Base-by-base conservation (phyloP, 2,329 filamentous ascomycete genomes). In the Rasamsonia emersonii region DNA sequence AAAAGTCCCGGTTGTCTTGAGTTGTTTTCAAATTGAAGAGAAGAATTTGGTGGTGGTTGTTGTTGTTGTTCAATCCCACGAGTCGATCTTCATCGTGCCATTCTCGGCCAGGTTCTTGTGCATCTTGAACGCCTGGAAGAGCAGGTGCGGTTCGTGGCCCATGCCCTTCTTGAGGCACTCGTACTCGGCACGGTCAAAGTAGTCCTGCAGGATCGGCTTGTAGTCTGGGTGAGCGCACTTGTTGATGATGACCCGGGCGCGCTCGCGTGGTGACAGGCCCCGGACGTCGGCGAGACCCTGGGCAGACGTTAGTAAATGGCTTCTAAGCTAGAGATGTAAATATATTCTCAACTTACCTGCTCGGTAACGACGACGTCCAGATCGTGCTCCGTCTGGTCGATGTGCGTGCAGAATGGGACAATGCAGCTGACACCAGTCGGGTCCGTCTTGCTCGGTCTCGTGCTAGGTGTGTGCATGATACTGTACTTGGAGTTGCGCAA, bases 331-430 rank as follows among this genome's bases (percentile, higher is more conserved):
- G 11, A 6, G 9, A 31, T 5, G 5, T 9, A 28, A n/a, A n/a
- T n/a, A n/a, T n/a, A n/a, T n/a, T n/a, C n/a, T n/a, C n/a, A n/a
- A n/a, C 38, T 14, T 47, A 56, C 54, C 54, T 76, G 73, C 53
- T 78, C 74, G 0, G 74, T 77, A n/a, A 93, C 86, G 27, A 93
- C 63, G n/a, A 93, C 78, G 47, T 93, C 86, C 23, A 93, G 71
- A 55, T 93, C 86, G 60, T 93, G 86, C 65, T 93, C 86, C 0
- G 86, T 93, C 71, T 93, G 86, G 61, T 93, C 86, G 44, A 93
- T 70, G 62, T 93, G 86, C 3, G 85, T 93, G 64, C 80, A 86
- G 82, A 93, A 89, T 38, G 86, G 86, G n/a, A 93, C 84, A 49
- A 93, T 93, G 64, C 84, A 91, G 44, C 71, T 79, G 35, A 93